A percentile compares a stretch with the other conserved stretches of the same genome.
phyloP scores from a whole-genome alignment of 257 asterid genomes.

The Solanum medicagineum region DNA sequence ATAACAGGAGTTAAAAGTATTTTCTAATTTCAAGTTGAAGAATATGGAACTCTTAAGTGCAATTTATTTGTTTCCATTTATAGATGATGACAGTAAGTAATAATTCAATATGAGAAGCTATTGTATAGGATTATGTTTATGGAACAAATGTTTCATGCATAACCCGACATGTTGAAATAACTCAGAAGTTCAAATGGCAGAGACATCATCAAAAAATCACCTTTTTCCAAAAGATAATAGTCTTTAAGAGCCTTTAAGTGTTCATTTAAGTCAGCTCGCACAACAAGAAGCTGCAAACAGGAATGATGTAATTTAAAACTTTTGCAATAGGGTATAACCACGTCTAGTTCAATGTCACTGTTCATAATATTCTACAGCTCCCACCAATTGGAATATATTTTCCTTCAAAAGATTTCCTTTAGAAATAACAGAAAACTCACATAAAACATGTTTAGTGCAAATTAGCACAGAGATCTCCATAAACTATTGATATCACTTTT shows the following conservation, averaged over 20 bases:
- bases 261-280: conserved; percentile 97
- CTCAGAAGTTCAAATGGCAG: neutral
- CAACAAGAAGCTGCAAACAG: conserved; percentile 80
- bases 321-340: neutral
- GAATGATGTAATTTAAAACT: neutral
- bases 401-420: neutral
- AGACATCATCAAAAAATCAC: conserved; percentile 47
- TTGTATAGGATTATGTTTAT: neutral
- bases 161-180: neutral
- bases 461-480: neutral
- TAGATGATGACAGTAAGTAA: neutral
- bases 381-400: neutral
- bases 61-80: neutral
- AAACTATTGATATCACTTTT: neutral
- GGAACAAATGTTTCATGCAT: neutral
- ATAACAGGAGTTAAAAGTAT: conserved; percentile 6
- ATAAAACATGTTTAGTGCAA: neutral
- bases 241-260: conserved; percentile 97
- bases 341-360: neutral
- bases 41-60: neutral
- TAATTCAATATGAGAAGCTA: neutral
- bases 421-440: neutral
- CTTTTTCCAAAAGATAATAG: conserved; percentile 94
- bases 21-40: neutral
- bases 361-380: neutral